Conservation (phyloP, 257 asterid species). For the Avicennia marina region DNA sequence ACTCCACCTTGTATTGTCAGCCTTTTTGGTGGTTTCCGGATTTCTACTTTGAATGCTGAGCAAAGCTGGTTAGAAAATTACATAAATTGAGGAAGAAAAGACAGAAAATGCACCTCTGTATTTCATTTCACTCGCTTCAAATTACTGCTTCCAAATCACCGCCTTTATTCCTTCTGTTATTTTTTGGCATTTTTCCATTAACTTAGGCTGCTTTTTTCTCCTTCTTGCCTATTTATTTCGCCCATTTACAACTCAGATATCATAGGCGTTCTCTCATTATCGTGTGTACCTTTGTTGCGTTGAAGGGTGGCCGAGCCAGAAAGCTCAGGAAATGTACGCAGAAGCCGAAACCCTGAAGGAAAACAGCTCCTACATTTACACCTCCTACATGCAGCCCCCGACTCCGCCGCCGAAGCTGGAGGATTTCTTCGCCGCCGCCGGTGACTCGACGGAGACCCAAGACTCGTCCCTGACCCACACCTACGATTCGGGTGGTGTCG, state of each 20-base stretch:
- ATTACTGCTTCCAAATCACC: too few relatives aligned
- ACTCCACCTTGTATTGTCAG: too few relatives aligned
- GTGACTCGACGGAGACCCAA: conserved; percentile 64
- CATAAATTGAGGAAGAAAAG: too few relatives aligned
- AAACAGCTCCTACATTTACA: conserved; percentile 20
- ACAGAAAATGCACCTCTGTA: too few relatives aligned
- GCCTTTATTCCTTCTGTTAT: background rate
- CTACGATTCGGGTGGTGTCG: conserved; percentile 39
- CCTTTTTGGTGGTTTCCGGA: too few relatives aligned
- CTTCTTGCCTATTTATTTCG: too few relatives aligned
- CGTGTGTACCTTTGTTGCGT: background rate
- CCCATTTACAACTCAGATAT: conserved; percentile 21
- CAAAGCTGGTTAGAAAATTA: too few relatives aligned
- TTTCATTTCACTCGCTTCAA: too few relatives aligned
- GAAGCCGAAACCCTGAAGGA: conserved; percentile 30
- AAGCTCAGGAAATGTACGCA: conserved; percentile 37
- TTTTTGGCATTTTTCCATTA: conserved; percentile 20
- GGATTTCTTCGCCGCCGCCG: conserved; percentile 76
- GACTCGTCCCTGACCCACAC: conserved; percentile 74
- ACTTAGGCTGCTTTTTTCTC: too few relatives aligned
- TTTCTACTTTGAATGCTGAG: too few relatives aligned
- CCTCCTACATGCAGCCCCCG: conserved; percentile 40
- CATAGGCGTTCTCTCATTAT: too few relatives aligned
- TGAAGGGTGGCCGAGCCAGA: conserved; percentile 54
- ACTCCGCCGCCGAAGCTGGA: conserved; percentile 84